These are phyloP conservation scores for Beauveria australis DNA, from an alignment of 2,329 filamentous ascomycete species.

Conservation along the genomic window DNA sequence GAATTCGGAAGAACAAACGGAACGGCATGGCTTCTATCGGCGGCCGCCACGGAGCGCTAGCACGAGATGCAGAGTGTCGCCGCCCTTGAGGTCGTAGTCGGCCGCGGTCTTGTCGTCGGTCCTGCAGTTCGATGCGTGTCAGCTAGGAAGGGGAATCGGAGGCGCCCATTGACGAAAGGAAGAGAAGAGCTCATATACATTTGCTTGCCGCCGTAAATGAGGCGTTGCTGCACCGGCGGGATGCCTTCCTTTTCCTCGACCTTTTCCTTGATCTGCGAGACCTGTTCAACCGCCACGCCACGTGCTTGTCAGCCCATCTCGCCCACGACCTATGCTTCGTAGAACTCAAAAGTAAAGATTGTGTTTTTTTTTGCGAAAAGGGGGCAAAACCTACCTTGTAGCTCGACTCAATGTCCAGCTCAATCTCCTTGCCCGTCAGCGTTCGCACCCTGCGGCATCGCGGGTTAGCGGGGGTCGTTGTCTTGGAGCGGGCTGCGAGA, in stretches of 20 bases:
- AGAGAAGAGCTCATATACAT: slow-evolving; percentile 51
- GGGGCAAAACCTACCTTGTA: slow-evolving; percentile 63
- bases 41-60: slow-evolving; percentile 80
- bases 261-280: slow-evolving; percentile 94
- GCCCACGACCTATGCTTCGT: too few relatives aligned
- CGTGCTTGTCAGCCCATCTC: background rate
- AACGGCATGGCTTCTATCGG: slow-evolving; percentile 12
- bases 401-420: slow-evolving; percentile 89
- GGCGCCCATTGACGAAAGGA: background rate
- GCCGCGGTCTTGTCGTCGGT: slow-evolving; percentile 87
- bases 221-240: slow-evolving; percentile 87
- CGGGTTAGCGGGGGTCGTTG: background rate
- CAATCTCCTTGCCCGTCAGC: slow-evolving; percentile 96
- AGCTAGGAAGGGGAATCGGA: background rate
- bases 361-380: too few relatives aligned
- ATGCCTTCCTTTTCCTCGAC: slow-evolving; percentile 99
- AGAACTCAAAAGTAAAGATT: too few relatives aligned
- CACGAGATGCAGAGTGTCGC: slow-evolving; percentile 89
- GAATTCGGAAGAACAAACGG: background rate
- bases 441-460: slow-evolving; percentile 69
- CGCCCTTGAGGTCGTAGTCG: slow-evolving; percentile 86
- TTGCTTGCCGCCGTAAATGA: slow-evolving; percentile 97
- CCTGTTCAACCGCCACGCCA: slow-evolving; percentile 40
- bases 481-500: background rate
- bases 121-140: slow-evolving; percentile 41